Conservation (phyloP, 352 stramenopile species). For the Globisporangium nunn region DNA sequence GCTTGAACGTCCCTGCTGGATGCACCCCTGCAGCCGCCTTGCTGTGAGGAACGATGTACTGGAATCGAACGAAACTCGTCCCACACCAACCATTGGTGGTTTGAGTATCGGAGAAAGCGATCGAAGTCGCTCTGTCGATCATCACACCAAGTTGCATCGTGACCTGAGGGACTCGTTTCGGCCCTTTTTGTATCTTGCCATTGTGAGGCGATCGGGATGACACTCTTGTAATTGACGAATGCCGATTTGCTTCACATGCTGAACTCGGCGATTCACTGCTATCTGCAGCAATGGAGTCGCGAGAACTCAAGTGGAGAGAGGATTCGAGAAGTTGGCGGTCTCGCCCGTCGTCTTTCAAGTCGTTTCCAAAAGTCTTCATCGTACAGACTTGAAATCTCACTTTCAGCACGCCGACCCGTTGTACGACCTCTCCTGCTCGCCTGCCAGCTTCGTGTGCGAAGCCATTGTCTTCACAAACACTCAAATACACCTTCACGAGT, state of each 20-base stretch:
- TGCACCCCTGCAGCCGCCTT: neutral
- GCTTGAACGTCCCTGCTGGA: constrained; percentile 13
- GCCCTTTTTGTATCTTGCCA: neutral
- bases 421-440: constrained; percentile 1
- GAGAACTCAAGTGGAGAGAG: neutral
- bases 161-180: neutral
- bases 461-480: neutral
- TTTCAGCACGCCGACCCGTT: constrained; percentile 17
- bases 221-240: too few relatives aligned
- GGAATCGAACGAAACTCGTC: constrained; percentile 4
- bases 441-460: neutral
- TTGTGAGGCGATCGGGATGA: neutral
- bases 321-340: neutral
- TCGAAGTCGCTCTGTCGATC: constrained; percentile 3
- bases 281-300: neutral
- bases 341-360: neutral
- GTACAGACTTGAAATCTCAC: constrained; percentile 18
- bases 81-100: neutral
- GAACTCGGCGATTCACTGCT: neutral
- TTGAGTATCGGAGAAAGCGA: neutral
- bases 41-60: constrained; percentile 9
- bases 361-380: neutral
- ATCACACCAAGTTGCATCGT: constrained; percentile 12
- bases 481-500: constrained; percentile 14
- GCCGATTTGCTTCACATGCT: neutral